Base-by-base conservation (phyloP, 139 green algal species). In the Gonium pectorale region DNA sequence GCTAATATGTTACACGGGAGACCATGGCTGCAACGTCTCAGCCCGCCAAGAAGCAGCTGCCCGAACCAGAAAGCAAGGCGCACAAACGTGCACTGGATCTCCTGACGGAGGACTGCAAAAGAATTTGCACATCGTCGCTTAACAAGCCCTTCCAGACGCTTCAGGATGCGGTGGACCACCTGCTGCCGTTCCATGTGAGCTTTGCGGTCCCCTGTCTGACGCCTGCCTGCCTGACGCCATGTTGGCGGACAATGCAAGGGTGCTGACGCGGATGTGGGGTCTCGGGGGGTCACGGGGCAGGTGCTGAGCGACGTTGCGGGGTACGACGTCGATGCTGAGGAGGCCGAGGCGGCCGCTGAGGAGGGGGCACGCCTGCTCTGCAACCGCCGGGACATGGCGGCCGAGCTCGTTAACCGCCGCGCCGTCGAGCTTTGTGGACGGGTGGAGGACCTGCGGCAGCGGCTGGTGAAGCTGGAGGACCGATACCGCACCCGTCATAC, bases 21-120 rank as follows among this genome's bases (percentile, higher is more conserved):
- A n/a, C n/a, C n/a, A 80, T 67, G 52, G 72, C 72, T 26, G 52
- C 52, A 29, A 68, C 52, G 24, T 35, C 38, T 5, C 75, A 33
- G 17, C 29, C 33, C 29, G 9, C 70, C 13, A 71, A 71, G 31
- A 31, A 60, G 59, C 35, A 7, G 62, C 35, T 44, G 29, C 24
- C 31, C 15, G 78, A 75, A 31, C 5, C 33, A 38, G 78, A 84
- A 26, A 38, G 29, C 21, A 74, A 74, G 44, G 33, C 31, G 1
- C 78, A 75, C 0, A 84, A 84, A 43, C 78, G 78, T 0, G 21
- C 78, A 2, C 78, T 84, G 15, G 78, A 84, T 11, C 41, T 74
- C 3, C 24, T 84, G 22, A 31, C 78, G 7, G 78, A 84, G 44
- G 78, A 84, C 63, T 84, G 78, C 78, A 84, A 84, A 44, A 62